Base-by-base conservation (phyloP, 768 basidiomycete species). In the Leccinum imitatum region DNA sequence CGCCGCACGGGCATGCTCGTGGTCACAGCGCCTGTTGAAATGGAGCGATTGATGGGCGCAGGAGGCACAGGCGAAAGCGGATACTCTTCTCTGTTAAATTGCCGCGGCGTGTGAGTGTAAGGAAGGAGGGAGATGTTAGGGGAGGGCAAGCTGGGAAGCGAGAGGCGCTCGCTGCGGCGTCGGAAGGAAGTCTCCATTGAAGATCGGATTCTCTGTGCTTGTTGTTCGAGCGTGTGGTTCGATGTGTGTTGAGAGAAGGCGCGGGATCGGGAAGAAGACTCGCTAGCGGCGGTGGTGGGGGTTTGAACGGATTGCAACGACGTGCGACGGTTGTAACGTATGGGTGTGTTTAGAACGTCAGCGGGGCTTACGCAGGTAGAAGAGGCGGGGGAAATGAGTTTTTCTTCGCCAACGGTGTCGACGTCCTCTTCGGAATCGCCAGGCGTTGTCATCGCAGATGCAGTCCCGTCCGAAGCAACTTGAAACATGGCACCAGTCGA, bases 201-300 rank as follows among this genome's bases (percentile, higher is more conserved):
- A 3, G 65, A 72, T 5, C 72, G 67, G 23, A 73, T 68, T 25
- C 72, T 63, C n/a, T 72, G 73, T 2, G 70, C 65, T 58, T 73
- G 72, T 59, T 66, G 68, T 50, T 73, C 72, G 2, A 73, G 65
- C 31, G 35, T 62, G 48, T 64, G 64, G 56, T 54, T 55, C 31
- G 72, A 64, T 4, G 50, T 30, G n/a, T 48, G 63, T 13, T 27
- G 15, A 27, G 67, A 65, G 17, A 51, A 35, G 14, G 51, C 30
- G 15, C 63, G 69, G 14, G 56, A 30, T 33, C 60, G 62, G 21
- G 52, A 59, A 35, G n/a, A 59, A 31, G n/a, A n/a, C 19, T 61
- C 63, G 23, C 57, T 57, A 14, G 35, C 39, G 19, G 41, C 19
- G 5, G 50, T 1, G 13, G 54, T 46, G 4, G 67, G 63, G 1